These are phyloP conservation scores for Staphylotrichum longicolle DNA, from an alignment of 495 filamentous ascomycete genomes.

Conservation along the genomic window DNA sequence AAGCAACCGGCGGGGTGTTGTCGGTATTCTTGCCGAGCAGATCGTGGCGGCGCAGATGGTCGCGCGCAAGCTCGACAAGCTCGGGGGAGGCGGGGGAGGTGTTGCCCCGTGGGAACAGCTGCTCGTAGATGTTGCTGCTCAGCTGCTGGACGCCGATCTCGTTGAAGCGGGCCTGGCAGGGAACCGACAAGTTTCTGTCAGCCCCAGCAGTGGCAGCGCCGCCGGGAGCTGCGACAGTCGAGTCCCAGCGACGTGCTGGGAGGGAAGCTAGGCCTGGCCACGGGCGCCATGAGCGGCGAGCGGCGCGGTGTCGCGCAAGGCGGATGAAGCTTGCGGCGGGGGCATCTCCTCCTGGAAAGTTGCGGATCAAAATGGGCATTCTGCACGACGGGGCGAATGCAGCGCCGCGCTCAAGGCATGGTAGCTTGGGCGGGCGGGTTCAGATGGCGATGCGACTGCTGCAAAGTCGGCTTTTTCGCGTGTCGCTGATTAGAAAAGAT, in stretches of 20 bases:
- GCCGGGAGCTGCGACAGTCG: constrained; percentile 17
- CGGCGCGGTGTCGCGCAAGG: constrained; percentile 38
- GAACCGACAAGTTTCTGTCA: constrained; percentile 43
- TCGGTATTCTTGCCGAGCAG: constrained; percentile 88
- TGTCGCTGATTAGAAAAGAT: no score
- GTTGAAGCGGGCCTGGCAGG: constrained; percentile 69
- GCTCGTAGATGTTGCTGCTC: constrained; percentile 73
- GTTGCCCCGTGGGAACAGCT: constrained; percentile 64
- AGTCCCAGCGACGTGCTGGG: constrained; percentile 40
- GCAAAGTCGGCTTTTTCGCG: constrained; percentile 1
- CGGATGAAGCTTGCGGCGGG: constrained; percentile 40
- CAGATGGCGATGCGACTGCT: background rate
- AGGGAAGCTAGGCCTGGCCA: constrained; percentile 23
- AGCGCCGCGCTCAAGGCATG: constrained; percentile 29
- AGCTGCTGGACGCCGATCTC: constrained; percentile 93
- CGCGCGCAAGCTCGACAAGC: constrained; percentile 72
- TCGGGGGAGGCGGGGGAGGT: constrained; percentile 58
- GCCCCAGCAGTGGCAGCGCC: constrained; percentile 15
- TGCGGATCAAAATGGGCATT: constrained; percentile 42
- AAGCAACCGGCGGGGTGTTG: constrained; percentile 69
- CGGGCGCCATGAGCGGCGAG: constrained; percentile 18
- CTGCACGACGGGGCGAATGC: constrained; percentile 17
- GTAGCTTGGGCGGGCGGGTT: constrained; percentile 4
- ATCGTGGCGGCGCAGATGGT: constrained; percentile 83
- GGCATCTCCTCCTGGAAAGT: constrained; percentile 38